phyloP scores from a whole-genome alignment of 192 early-diverging fungal species.

The Dissophora ornata region DNA sequence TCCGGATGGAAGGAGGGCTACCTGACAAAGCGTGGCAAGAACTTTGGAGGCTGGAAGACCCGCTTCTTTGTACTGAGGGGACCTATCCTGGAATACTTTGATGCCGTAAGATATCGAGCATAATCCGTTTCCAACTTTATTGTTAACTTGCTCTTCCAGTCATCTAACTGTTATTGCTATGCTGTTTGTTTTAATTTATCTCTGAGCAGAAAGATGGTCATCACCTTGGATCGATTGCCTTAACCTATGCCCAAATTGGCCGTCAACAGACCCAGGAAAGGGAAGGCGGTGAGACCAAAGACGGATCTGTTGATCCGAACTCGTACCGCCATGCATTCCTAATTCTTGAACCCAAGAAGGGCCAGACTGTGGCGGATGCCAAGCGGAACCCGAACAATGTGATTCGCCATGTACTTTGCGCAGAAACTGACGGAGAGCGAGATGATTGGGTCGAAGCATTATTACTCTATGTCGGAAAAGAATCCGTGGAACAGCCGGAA shows the following conservation, averaged over 20 bases:
- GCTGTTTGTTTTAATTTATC: conserved; percentile 3
- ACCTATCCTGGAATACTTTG: conserved; percentile 83
- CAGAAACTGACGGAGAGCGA: conserved; percentile 88
- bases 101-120: conserved; percentile 66
- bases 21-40: conserved; percentile 93
- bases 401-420: conserved; percentile 84
- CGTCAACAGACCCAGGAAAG: conserved; percentile 61
- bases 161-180: conserved; percentile 1
- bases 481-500: conserved; percentile 25
- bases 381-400: conserved; percentile 50
- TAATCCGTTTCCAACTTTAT: no score
- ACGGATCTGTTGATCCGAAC: conserved; percentile 54
- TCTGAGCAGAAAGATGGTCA: conserved; percentile 73
- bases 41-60: conserved; percentile 97
- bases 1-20: conserved; percentile 84
- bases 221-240: conserved; percentile 76
- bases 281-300: conserved; percentile 33
- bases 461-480: conserved; percentile 55
- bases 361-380: conserved; percentile 50
- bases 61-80: conserved; percentile 83
- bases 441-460: conserved; percentile 91
- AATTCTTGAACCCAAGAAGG: conserved; percentile 84
- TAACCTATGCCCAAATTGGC: conserved; percentile 80
- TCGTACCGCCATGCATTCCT: conserved; percentile 88
- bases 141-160: no score